Base-by-base conservation (phyloP, 2,329 filamentous ascomycete genomes). In the Diaporthe sp. region DNA sequence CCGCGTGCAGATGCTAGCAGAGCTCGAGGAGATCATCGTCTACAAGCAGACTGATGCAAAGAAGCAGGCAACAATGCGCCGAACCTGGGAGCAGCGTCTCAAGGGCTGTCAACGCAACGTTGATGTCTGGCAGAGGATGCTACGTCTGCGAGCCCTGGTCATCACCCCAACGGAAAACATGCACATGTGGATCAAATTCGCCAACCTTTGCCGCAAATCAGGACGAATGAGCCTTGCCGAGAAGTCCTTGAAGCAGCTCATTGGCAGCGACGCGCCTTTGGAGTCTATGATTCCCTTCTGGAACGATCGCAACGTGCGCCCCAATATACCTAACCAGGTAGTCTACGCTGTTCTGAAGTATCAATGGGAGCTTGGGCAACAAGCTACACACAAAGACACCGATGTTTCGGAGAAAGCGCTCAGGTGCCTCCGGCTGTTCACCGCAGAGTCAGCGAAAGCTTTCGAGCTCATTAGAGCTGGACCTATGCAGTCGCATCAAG, bases 141-240 rank as follows among this genome's bases (percentile, higher is more conserved):
- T 99, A 73, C 97, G 98, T 82, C 92, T 99, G 44, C 92, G 97
- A 76, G 94, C 95, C 28, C 89, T 99, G 71, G 97, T 99, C 76
- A 96, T 98, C 77, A 93, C 93, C 0, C 96, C 97, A 0, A 92
- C 92, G 47, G 96, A 99, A 83, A 98, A 98, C 81, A 95, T 98
- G 88, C 94, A 98, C 81, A 99, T 99, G 95, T 98, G 96, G 92
- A 98, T 99, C 87, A 99, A 99, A 83, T 99, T 98, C 83, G 95
- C 97, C 81, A 99, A 98, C 81, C 91, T 99, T 8, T 99, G 97
- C 85, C 94, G 97, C 81, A 99, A 99, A 85, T 98, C 96, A 60
- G 94, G 95, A 75, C 94, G 97, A 42, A 96, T 96, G 89, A 96
- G 97, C 13, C 90, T 99, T 67, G 97, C 97, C 0, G 97, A 99